Base-by-base conservation (phyloP, 192 early-diverging fungal species). In the Gorgonomyces haynaldii region DNA sequence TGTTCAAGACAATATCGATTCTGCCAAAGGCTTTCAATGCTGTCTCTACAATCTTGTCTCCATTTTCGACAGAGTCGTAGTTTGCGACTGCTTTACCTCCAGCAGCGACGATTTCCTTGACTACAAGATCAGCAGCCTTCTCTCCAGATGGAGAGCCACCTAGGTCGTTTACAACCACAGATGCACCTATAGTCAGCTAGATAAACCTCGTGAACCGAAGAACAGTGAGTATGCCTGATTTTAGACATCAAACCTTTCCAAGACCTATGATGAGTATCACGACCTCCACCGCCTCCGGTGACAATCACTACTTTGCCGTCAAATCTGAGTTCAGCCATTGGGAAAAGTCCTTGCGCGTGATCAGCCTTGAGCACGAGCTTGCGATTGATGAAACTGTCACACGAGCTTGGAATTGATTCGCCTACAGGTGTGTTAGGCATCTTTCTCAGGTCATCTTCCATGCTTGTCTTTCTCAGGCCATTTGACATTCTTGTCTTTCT, bases 21-120 rank as follows among this genome's bases (percentile, higher is more conserved):
- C 84, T 81, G 6, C 94, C 94, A 60, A 89, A 99, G 13, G 87
- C 86, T 71, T 88, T 82, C 56, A 99, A 64, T 2, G 96, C 96
- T 3, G 92, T 91, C 56, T 91, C 88, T 16, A 99, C 85, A 60
- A 99, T 99, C 78, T 91, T 91, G 45, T 88, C 91, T 47, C 96
- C 96, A 43, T 92, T 84, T 37, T 94, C 83, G 22, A 99, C 96
- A 50, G 91, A 93, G 70, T 95, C 81, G 70, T 96, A 92, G 76
- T 93, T 90, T 40, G 92, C 87, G 15, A 99, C 86, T 8, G 94
- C 94, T 52, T 82, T 76, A 40, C 94, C 94, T 20, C 94, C 94
- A 19, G 81, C 74, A 27, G 72, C 64, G 25, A 65, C 70, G 61
- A 98, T 95, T 60, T 96, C 90, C n/a, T 81, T 81, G 10, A 98